Percentiles rank a stretch among this genome's conserved stretches.
phyloP scores from a whole-genome alignment of 192 early-diverging fungal species.

The Diversispora eburnea region DNA sequence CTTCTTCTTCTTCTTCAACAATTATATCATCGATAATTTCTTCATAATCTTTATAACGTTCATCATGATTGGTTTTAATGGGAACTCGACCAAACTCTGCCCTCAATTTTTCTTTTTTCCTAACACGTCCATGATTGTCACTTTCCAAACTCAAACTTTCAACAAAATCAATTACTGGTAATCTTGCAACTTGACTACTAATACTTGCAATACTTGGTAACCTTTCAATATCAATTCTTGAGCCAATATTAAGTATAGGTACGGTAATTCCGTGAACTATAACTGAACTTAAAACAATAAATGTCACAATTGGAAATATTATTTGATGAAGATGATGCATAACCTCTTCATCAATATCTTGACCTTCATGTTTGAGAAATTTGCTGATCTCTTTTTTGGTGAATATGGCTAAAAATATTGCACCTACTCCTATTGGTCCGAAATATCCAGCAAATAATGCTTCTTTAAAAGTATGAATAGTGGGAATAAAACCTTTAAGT shows the following conservation, averaged over 20 bases:
- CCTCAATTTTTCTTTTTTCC: conserved; percentile 13
- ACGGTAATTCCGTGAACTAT: conserved; percentile 81
- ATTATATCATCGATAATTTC: too few relatives aligned
- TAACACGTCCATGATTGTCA: neutral
- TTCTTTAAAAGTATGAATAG: conserved; percentile 65
- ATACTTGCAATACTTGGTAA: conserved; percentile 24
- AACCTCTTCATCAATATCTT: neutral
- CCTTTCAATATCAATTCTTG: conserved; percentile 16
- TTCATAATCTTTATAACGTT: too few relatives aligned
- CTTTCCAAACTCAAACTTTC: conserved; percentile 15
- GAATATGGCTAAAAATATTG: conserved; percentile 43
- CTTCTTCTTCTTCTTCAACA: too few relatives aligned
- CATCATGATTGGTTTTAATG: too few relatives aligned
- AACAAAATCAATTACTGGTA: conserved; percentile 18
- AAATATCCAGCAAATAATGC: conserved; percentile 86
- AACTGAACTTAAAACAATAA: conserved; percentile 77
- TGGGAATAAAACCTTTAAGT: conserved; percentile 60
- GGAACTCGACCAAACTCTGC: neutral
- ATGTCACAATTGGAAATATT: conserved; percentile 57
- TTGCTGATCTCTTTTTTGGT: conserved; percentile 1
- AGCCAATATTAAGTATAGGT: conserved; percentile 35
- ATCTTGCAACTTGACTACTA: conserved; percentile 19
- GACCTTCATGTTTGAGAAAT: neutral
- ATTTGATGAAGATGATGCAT: neutral
- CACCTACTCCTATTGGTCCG: conserved; percentile 72